Evolutionary conservation across 1,284 basidiomycete species (phyloP), one percentile per base, ranked within the genome.

Genomic region (Leccinum griseonigrum): DNA sequence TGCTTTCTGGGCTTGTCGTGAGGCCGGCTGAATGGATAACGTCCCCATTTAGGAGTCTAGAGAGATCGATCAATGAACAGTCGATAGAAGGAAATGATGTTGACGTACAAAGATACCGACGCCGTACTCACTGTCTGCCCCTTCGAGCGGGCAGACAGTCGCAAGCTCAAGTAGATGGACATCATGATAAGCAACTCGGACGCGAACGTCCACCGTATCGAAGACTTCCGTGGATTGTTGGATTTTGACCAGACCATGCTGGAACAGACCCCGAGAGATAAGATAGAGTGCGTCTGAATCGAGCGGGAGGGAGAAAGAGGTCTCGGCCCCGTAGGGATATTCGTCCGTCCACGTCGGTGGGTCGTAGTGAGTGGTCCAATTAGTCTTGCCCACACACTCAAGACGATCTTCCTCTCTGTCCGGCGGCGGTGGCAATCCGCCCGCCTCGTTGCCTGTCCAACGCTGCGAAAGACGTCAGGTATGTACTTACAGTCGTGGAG

Each of bases 91-190:
- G 38, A 31, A 57, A 40, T 1, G 16, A 48, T 2, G 51, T 40
- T 13, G 11, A 73, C 79, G 61, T 62, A 80, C 81, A 36, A 81
- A 78, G 40, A 83, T 75, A 11, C 79, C 78, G 55, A 83, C 65
- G 28, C 80, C 81, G 56, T 75, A 59, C 56, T 76, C 71, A 2
- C 64, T 70, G 1, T 74, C 74, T 0, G 57, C 62, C 22, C 71
- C 67, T 50, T 67, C 65, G 14, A 77, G 60, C 14, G 60, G 65
- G 60, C 81, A 82, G 38, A 82, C 74, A n/a, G 72, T 62, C 38
- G 75, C 71, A n/a, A 43, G 64, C n/a, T 75, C 67, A 22, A 79
- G 65, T 8, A 62, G 64, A 9, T 67, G 55, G 43, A 69, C 62
- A 8, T 67, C 29, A 18, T 57, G 32, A 61, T 78, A 81, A 22